Base-by-base conservation (phyloP, 768 basidiomycete genomes). In the Mrakia gelida region DNA sequence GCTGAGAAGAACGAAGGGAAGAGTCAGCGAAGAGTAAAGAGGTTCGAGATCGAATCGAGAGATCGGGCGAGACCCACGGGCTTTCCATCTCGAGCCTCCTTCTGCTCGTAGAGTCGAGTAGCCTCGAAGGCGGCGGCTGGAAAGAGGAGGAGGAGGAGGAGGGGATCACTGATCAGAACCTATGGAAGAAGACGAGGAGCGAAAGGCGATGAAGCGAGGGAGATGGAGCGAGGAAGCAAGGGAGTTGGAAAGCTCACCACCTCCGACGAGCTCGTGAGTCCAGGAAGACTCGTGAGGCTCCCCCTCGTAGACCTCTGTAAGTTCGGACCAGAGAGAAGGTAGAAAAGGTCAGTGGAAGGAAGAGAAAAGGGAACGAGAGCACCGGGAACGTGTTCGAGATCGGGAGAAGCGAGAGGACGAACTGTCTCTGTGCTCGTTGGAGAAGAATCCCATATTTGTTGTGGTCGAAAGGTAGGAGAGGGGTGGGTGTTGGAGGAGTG, bases 181-280 rank as follows among this genome's bases (percentile, higher is more conserved):
- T 3, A 45, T 11, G 7, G 45, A 45, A 6, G 45, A 45, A 45
- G 45, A 45, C 11, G 45, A 13, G 45, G 45, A 45, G 45, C 5
- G 45, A 28, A 26, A 63, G 32, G 62, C 10, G 23, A n/a, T 3
- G 32, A n/a, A 28, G 62, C 15, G 32, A 63, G 32, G 63, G 63
- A 3, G 63, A 32, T 26, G 59, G 59, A 32, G 61, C 32, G 61
- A 62, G n/a, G n/a, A 13, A 28, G n/a, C 61, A 67, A 38, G 21
- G 32, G 28, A 28, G 45, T 21, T 34, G 67, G 9, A 45, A 71
- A 9, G 9, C 28, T 67, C 28, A 49, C 71, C 71, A 28, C 28
- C 68, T 3, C 71, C 71, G 45, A 72, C 30, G 71, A 72, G 71
- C 71, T 72, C 71, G 45, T 72, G 71, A 16, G 71, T 38, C 71